Conservation (phyloP, 2,329 filamentous ascomycete species). For the Fusarium keratoplasticum region DNA sequence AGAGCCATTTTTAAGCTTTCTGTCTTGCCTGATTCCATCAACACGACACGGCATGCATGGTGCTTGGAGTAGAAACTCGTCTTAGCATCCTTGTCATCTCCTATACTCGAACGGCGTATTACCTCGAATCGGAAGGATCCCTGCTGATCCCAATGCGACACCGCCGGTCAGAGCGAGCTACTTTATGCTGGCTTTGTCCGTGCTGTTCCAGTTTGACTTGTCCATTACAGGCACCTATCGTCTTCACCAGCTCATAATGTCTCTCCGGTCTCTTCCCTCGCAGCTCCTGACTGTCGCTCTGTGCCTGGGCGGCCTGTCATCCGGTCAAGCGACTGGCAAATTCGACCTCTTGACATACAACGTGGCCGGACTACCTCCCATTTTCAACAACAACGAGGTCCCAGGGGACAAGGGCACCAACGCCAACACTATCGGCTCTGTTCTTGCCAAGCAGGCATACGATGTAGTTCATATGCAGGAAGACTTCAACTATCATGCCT, state of each 20-base stretch:
- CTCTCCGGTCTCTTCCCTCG: background rate
- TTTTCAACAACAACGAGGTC: slow-evolving; percentile 70
- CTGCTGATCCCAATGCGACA: background rate
- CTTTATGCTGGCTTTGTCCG: background rate
- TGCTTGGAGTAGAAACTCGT: background rate
- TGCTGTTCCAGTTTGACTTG: background rate
- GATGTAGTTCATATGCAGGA: slow-evolving; percentile 75
- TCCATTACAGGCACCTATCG: background rate
- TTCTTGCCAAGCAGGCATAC: slow-evolving; percentile 67
- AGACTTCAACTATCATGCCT: slow-evolving; percentile 76
- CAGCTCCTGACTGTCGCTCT: slow-evolving; percentile 19
- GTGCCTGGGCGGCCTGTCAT: background rate
- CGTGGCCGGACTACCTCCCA: slow-evolving; percentile 68
- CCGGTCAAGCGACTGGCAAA: slow-evolving; percentile 43
- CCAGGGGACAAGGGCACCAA: slow-evolving; percentile 72
- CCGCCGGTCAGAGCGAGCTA: background rate
- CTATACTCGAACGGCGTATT: background rate
- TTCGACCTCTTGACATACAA: slow-evolving; percentile 69
- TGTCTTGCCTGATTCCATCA: background rate
- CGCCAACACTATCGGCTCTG: slow-evolving; percentile 65
- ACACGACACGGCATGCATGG: background rate
- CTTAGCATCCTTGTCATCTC: background rate
- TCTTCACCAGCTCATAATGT: slow-evolving; percentile 4
- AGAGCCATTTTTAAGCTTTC: background rate
- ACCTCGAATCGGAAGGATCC: background rate